Percentiles rank a stretch among this genome's conserved stretches.
Conservation (phyloP, 2,329 filamentous ascomycete genomes). For the Exophiala lecanii-corni region DNA sequence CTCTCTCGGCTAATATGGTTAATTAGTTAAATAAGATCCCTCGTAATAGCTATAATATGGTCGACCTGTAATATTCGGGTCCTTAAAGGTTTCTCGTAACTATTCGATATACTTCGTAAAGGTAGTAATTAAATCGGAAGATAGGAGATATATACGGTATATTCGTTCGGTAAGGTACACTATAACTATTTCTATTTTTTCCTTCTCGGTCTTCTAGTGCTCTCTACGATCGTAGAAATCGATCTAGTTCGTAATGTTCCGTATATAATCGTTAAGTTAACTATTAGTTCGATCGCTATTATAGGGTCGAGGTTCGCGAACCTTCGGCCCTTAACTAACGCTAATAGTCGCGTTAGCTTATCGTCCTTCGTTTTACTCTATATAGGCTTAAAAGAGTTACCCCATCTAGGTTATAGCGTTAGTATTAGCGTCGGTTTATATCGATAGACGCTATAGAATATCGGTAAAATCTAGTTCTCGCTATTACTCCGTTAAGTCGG, state of each 20-base stretch:
- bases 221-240: background rate
- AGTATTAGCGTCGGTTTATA: background rate
- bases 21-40: no score
- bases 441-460: background rate
- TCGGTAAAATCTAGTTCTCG: background rate
- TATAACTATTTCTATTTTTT: background rate
- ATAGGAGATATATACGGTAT: background rate
- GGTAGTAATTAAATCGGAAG: background rate
- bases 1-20: no score
- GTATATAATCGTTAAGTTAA: background rate
- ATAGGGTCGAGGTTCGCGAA: background rate
- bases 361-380: background rate
- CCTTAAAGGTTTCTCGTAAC: background rate
- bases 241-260: background rate
- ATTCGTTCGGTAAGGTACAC: background rate
- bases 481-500: background rate
- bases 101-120: background rate
- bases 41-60: no score
- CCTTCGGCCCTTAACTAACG: background rate
- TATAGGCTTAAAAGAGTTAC: background rate
- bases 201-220: background rate
- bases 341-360: background rate
- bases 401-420: background rate
- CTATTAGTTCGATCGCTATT: background rate
- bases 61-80: no score